Conservation (phyloP, 305 asterid genomes). For the Solanum aculeatissimum region DNA sequence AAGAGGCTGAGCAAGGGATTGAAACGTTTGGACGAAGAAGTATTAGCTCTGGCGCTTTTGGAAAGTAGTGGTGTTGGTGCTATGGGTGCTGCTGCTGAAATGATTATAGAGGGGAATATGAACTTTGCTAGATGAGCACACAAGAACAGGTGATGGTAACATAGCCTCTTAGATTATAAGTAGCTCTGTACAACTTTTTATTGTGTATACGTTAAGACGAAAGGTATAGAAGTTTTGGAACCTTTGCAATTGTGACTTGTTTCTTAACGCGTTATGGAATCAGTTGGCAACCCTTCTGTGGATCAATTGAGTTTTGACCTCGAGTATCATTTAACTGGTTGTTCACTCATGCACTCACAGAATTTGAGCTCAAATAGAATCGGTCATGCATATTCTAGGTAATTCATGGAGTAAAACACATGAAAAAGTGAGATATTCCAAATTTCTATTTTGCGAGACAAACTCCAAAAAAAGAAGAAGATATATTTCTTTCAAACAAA, state of each 20-base stretch:
- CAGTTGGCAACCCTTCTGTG: background rate
- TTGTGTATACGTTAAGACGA: background rate
- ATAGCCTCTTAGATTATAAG: background rate
- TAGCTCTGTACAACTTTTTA: background rate
- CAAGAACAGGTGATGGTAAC: background rate
- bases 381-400: background rate
- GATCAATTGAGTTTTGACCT: background rate
- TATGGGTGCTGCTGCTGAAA: slow-evolving; percentile 13
- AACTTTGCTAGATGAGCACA: background rate
- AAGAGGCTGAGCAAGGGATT: slow-evolving; percentile 9
- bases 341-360: background rate
- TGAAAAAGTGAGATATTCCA: background rate
- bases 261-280: background rate
- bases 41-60: slow-evolving; percentile 8
- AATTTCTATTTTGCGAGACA: background rate
- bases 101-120: slow-evolving; percentile 2
- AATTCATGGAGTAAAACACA: background rate
- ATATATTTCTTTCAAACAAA: background rate
- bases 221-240: background rate
- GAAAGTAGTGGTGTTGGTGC: slow-evolving; percentile 15
- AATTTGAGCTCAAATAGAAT: background rate
- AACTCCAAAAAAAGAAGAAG: background rate
- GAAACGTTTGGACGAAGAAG: slow-evolving; percentile 8
- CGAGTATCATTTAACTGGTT: background rate
- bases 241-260: background rate